Conservation (phyloP, 768 basidiomycete genomes). For the Amanita pallidorosea region DNA sequence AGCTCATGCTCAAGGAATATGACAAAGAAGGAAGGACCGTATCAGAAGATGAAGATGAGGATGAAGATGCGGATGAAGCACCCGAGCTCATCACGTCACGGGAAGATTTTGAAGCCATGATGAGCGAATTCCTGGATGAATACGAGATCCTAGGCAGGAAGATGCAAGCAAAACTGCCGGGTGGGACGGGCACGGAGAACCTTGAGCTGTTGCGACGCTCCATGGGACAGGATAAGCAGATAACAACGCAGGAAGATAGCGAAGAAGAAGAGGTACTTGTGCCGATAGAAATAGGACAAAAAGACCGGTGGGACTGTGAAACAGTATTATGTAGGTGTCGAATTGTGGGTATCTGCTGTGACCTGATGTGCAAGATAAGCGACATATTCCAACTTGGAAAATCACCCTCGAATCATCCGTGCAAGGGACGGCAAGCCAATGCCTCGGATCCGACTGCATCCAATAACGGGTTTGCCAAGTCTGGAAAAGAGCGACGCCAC, state of each 20-base stretch:
- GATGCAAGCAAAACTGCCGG: constrained; percentile 65
- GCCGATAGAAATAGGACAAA: constrained; percentile 38
- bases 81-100: constrained; percentile 73
- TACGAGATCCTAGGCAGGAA: constrained; percentile 88
- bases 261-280: constrained; percentile 37
- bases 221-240: constrained; percentile 58
- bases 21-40: constrained; percentile 33
- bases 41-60: constrained; percentile 22
- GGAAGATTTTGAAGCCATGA: constrained; percentile 82
- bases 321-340: constrained; percentile 75
- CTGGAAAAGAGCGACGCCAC: constrained; percentile 20
- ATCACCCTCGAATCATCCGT: constrained; percentile 85
- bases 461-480: constrained; percentile 67
- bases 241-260: constrained; percentile 31
- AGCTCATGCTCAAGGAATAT: constrained; percentile 79
- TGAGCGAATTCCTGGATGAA: constrained; percentile 88
- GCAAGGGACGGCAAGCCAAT: constrained; percentile 43
- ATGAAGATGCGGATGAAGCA: constrained; percentile 46
- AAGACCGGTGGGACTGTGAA: constrained; percentile 92
- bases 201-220: constrained; percentile 70
- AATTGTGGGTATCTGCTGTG: neutral
- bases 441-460: constrained; percentile 61
- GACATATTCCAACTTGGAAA: constrained; percentile 95
- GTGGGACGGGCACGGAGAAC: constrained; percentile 67
- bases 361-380: constrained; percentile 32